Conservation (phyloP, 345 rosid genomes). For the Populus simonii region DNA sequence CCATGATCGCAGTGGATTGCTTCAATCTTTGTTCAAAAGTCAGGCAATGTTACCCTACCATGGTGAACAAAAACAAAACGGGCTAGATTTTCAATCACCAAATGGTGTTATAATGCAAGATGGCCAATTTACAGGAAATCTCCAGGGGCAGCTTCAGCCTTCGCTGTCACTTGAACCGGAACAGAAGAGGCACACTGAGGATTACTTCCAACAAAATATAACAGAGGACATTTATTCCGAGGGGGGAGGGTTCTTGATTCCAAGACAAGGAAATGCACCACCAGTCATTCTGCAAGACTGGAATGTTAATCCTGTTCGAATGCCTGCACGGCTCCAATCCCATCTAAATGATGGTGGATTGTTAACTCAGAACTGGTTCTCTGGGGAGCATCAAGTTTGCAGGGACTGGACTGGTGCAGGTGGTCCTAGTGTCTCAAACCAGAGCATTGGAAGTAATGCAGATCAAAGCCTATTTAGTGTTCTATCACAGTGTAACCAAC, state of each 20-base stretch:
- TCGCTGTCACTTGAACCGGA: conserved; percentile 47
- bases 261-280: conserved; percentile 49
- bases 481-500: conserved; percentile 63
- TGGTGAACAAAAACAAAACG: conserved; percentile 53
- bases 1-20: conserved; percentile 69
- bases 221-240: conserved; percentile 45
- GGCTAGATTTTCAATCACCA: conserved; percentile 54
- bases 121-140: conserved; percentile 52
- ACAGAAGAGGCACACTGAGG: conserved; percentile 52
- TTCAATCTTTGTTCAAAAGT: conserved; percentile 72
- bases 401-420: conserved; percentile 58
- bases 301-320: conserved; percentile 46
- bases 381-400: conserved; percentile 52
- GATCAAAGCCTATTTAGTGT: conserved; percentile 82
- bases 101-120: conserved; percentile 46
- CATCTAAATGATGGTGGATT: conserved; percentile 46
- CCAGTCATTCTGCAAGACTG: conserved; percentile 50
- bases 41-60: conserved; percentile 48
- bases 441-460: conserved; percentile 39
- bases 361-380: conserved; percentile 62
- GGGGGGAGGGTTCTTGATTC: conserved; percentile 56
- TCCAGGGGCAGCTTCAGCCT: conserved; percentile 52
- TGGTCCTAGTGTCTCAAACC: conserved; percentile 43
- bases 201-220: conserved; percentile 54
- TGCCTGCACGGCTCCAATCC: conserved; percentile 48